Conservation (phyloP, 2,329 filamentous ascomycete species). For the Alternaria rosae region DNA sequence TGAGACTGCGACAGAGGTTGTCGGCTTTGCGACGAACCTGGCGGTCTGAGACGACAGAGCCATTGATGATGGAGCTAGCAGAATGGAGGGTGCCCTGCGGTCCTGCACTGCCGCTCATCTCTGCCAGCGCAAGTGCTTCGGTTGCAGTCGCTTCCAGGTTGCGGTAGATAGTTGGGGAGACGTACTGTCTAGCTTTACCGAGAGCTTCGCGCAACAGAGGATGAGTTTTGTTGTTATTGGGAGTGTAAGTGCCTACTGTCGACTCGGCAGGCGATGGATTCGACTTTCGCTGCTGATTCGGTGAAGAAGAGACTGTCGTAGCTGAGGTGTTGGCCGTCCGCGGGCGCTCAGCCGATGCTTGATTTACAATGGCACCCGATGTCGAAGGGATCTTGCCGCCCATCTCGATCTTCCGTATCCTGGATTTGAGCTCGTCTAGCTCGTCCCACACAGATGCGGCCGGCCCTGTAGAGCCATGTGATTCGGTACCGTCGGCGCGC, state of each 20-base stretch:
- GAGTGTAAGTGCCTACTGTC: conserved; percentile 53
- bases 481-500: conserved; percentile 68
- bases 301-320: conserved; percentile 89
- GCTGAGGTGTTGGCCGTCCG: conserved; percentile 89
- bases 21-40: conserved; percentile 90
- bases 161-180: conserved; percentile 76
- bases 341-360: conserved; percentile 79
- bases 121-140: conserved; percentile 80
- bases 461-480: conserved; percentile 84
- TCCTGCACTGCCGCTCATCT: conserved; percentile 77
- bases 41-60: conserved; percentile 72
- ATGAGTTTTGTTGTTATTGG: conserved; percentile 70
- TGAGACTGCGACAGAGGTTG: conserved; percentile 89
- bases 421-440: conserved; percentile 90
- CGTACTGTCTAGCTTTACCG: conserved; percentile 74
- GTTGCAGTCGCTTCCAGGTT: conserved; percentile 81
- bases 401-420: conserved; percentile 87
- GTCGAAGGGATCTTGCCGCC: conserved; percentile 87
- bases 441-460: conserved; percentile 98
- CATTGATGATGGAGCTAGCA: conserved; percentile 69
- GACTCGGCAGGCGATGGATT: conserved; percentile 53
- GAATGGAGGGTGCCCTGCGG: conserved; percentile 69
- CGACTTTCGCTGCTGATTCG: conserved; percentile 71
- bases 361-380: conserved; percentile 73
- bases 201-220: conserved; percentile 83